Conservation (phyloP, 768 basidiomycete species). For the Pulveroboletus sp. region DNA sequence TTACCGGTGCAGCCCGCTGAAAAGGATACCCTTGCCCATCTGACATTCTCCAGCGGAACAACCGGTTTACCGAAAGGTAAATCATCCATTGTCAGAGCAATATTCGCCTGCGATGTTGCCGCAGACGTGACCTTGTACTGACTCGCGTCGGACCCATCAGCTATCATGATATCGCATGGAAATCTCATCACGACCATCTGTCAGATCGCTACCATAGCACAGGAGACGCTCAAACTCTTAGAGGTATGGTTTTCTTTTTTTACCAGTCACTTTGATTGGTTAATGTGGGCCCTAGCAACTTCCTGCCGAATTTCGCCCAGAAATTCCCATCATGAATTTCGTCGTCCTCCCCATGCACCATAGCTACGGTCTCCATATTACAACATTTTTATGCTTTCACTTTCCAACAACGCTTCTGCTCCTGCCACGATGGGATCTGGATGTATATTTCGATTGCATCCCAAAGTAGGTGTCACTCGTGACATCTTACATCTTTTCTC, state of each 20-base stretch:
- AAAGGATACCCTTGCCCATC: constrained; percentile 58
- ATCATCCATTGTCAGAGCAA: neutral
- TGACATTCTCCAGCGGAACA: constrained; percentile 76
- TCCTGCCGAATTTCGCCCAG: no score
- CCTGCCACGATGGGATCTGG: constrained; percentile 57
- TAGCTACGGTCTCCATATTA: constrained; percentile 54
- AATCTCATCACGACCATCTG: constrained; percentile 48
- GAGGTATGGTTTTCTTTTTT: constrained; percentile 31
- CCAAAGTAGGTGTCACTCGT: constrained; percentile 46
- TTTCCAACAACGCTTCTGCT: constrained; percentile 47
- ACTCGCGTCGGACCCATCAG: constrained; percentile 33
- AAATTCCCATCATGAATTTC: constrained; percentile 44
- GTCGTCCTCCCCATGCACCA: constrained; percentile 69
- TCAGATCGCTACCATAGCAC: constrained; percentile 34
- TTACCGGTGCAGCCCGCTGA: constrained; percentile 43
- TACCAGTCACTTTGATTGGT: neutral
- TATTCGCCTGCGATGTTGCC: no score
- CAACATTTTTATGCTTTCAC: constrained; percentile 46
- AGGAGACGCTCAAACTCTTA: constrained; percentile 33
- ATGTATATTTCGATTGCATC: constrained; percentile 48
- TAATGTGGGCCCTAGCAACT: no score
- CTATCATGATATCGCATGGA: constrained; percentile 71
- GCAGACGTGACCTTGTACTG: no score
- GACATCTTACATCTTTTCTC: neutral
- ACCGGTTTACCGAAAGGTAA: constrained; percentile 72